phyloP scores from a whole-genome alignment of 768 basidiomycete species.

The Amanita pallidorosea region DNA sequence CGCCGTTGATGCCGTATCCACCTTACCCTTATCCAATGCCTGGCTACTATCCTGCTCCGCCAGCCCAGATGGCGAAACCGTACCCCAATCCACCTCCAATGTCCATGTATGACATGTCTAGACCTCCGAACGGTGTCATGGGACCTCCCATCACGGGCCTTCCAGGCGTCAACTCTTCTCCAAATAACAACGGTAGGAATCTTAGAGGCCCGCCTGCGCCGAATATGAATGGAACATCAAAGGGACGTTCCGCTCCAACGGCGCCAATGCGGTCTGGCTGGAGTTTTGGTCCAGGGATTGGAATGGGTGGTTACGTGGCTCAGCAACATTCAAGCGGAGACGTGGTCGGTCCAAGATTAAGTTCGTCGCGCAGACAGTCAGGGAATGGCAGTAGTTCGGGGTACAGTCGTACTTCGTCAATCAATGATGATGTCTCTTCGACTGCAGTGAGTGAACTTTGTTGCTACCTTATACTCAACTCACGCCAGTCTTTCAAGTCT shows the following conservation, averaged over 20 bases:
- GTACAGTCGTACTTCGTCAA: constrained; percentile 44
- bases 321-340: constrained; percentile 26
- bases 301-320: constrained; percentile 32
- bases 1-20: constrained; percentile 25
- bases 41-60: constrained; percentile 16
- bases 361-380: constrained; percentile 39
- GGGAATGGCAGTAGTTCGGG: constrained; percentile 37
- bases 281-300: constrained; percentile 60
- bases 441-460: constrained; percentile 48
- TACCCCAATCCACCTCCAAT: constrained; percentile 11
- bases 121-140: constrained; percentile 17
- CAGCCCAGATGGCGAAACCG: constrained; percentile 6
- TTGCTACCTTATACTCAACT: constrained; percentile 5
- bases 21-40: constrained; percentile 15
- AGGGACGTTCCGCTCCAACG: constrained; percentile 17
- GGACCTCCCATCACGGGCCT: constrained; percentile 8
- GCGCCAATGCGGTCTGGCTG: constrained; percentile 42
- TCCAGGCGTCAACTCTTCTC: constrained; percentile 10
- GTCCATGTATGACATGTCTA: constrained; percentile 18
- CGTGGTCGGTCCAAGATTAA: constrained; percentile 57
- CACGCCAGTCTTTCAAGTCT: constrained; percentile 27
- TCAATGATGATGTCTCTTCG: constrained; percentile 66
- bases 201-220: constrained; percentile 4
- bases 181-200: constrained; percentile 16
- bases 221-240: constrained; percentile 19